Percentiles rank a stretch among this genome's conserved stretches.
Evolutionary conservation across 2,329 filamentous ascomycete species (phyloP).

Genomic region (Trichoderma aggressivum): DNA sequence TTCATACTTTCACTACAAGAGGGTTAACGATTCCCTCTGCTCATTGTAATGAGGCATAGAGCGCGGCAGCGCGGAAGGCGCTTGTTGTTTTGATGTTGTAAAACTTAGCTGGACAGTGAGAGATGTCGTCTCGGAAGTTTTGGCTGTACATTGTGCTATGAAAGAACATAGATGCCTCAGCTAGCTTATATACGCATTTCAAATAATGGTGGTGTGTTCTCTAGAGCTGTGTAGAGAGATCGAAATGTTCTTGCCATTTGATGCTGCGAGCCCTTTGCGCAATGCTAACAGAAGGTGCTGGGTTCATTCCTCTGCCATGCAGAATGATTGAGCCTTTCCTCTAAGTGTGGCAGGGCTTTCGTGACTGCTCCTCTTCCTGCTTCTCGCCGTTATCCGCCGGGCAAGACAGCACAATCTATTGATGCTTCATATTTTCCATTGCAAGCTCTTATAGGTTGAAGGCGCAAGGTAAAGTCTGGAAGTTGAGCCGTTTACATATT

Average conservation of each 20-base stretch:
- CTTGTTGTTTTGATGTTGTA: conserved; percentile 24
- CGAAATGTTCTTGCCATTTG: not conserved
- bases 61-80: conserved; percentile 16
- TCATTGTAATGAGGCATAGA: conserved; percentile 21
- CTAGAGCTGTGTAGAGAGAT: not conserved
- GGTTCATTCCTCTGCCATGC: not conserved
- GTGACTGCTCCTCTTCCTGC: too few relatives aligned
- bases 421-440: not conserved
- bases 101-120: conserved; percentile 21
- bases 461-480: not conserved
- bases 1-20: conserved; percentile 23
- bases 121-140: conserved; percentile 18
- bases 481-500: not conserved
- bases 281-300: not conserved
- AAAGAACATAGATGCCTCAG: conserved; percentile 9
- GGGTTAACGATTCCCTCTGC: conserved; percentile 6
- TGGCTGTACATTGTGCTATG: conserved; percentile 23
- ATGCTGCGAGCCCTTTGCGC: not conserved
- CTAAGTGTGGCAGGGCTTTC: too few relatives aligned
- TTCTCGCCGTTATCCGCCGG: too few relatives aligned
- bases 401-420: too few relatives aligned
- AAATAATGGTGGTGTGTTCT: not conserved
- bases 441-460: not conserved
- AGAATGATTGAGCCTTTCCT: not conserved
- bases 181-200: conserved; percentile 18